These are phyloP conservation scores for Plasmodium fragile DNA, from an alignment of 169 alveolate species.

Conservation along the genomic window DNA sequence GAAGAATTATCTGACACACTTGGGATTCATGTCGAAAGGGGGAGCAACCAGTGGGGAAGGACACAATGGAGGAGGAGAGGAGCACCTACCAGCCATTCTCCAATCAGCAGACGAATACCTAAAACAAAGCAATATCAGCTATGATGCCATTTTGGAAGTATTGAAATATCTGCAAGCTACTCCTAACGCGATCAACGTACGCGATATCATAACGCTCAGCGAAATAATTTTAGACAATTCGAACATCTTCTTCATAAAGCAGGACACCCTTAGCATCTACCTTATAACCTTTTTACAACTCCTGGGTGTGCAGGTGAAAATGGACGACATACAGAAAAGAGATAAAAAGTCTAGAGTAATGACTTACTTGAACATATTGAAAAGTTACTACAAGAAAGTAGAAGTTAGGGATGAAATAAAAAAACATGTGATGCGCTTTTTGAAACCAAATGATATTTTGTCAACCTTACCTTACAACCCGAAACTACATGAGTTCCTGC, in stretches of 20 bases:
- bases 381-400: neutral
- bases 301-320: slow-evolving; percentile 20
- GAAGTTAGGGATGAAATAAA: slow-evolving; percentile 9
- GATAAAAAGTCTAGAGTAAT: slow-evolving; percentile 2
- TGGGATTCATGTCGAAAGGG: neutral
- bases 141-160: slow-evolving; percentile 32
- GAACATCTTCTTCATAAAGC: neutral
- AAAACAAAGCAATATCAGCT: neutral
- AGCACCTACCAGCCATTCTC: neutral
- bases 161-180: slow-evolving; percentile 18
- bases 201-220: slow-evolving; percentile 25
- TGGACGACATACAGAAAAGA: slow-evolving; percentile 6
- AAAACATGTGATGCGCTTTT: neutral
- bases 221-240: slow-evolving; percentile 16
- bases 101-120: neutral
- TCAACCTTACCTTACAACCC: neutral
- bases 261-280: neutral
- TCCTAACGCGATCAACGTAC: neutral
- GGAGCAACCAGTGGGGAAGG: neutral
- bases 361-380: slow-evolving; percentile 19
- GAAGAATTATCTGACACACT: slow-evolving; percentile 14
- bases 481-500: slow-evolving; percentile 10
- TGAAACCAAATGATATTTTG: neutral
- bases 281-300: slow-evolving; percentile 7
- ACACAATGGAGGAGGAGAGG: no score